These are phyloP conservation scores for Alnus glutinosa DNA, from an alignment of 306 rosid species.

Conservation along the genomic window DNA sequence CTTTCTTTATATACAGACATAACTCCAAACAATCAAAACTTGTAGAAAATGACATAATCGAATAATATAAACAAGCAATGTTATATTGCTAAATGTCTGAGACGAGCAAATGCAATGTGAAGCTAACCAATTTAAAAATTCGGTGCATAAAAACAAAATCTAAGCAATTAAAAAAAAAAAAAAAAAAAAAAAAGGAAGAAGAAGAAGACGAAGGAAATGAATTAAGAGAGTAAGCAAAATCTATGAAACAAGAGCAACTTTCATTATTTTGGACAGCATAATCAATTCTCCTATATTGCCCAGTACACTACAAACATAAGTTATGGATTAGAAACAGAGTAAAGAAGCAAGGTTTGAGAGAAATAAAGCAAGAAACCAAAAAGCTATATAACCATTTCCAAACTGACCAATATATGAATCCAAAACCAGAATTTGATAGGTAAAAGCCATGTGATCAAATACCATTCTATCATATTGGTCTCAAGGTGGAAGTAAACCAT, in stretches of 20 bases:
- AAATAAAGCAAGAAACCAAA: not conserved
- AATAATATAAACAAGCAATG: not conserved
- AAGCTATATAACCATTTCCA: not conserved
- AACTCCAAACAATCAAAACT: not conserved
- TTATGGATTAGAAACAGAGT: not conserved
- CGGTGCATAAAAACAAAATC: not conserved
- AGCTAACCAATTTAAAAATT: not conserved
- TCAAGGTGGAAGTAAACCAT: too few relatives aligned
- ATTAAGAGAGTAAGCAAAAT: slow-evolving; percentile 10
- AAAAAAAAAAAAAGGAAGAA: too few relatives aligned
- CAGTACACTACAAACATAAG: not conserved
- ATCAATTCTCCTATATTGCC: not conserved
- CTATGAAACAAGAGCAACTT: slow-evolving; percentile 17
- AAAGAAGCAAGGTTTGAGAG: not conserved
- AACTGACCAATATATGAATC: not conserved
- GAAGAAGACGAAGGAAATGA: too few relatives aligned
- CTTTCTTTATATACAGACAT: not conserved
- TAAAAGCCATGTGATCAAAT: too few relatives aligned
- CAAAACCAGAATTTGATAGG: slow-evolving; percentile 1
- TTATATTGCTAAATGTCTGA: not conserved
- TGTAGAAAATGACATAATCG: not conserved
- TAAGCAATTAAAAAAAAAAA: too few relatives aligned
- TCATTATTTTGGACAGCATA: slow-evolving; percentile 7
- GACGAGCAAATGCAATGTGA: not conserved
- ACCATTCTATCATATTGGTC: too few relatives aligned